phyloP scores from a whole-genome alignment of 2,329 filamentous ascomycete species.

The Teratosphaeriaceae sp. region DNA sequence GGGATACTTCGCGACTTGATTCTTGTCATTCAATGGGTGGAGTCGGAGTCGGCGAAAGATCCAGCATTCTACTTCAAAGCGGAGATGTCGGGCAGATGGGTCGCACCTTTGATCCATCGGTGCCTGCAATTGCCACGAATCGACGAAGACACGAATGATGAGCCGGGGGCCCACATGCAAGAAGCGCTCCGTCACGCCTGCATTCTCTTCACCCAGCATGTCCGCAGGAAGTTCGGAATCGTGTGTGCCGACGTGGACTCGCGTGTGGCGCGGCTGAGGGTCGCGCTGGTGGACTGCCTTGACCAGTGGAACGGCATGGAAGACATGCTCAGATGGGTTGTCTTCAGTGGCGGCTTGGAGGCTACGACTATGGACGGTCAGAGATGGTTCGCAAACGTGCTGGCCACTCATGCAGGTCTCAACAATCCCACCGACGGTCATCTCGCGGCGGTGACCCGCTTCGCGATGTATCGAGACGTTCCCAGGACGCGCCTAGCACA shows the following conservation, averaged over 20 bases:
- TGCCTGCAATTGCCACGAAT: not conserved
- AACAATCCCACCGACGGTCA: not conserved
- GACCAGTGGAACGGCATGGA: not conserved
- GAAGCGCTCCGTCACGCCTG: not conserved
- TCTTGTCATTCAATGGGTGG: not conserved
- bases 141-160: not conserved
- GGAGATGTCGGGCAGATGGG: not conserved
- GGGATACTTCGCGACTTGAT: not conserved
- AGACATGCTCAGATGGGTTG: not conserved
- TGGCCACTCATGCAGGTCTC: not conserved
- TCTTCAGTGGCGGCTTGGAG: not conserved
- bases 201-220: not conserved
- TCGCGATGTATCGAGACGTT: not conserved
- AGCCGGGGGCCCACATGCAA: not conserved
- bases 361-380: not conserved
- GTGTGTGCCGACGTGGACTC: not conserved
- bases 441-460: not conserved
- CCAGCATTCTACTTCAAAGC: not conserved
- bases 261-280: not conserved
- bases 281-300: not conserved
- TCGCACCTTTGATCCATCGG: not conserved
- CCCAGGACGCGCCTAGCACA: not conserved
- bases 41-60: not conserved
- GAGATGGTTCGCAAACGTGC: not conserved
- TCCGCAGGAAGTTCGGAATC: not conserved